phyloP scores from a whole-genome alignment of 345 rosid species.

The Moringa oleifera region DNA sequence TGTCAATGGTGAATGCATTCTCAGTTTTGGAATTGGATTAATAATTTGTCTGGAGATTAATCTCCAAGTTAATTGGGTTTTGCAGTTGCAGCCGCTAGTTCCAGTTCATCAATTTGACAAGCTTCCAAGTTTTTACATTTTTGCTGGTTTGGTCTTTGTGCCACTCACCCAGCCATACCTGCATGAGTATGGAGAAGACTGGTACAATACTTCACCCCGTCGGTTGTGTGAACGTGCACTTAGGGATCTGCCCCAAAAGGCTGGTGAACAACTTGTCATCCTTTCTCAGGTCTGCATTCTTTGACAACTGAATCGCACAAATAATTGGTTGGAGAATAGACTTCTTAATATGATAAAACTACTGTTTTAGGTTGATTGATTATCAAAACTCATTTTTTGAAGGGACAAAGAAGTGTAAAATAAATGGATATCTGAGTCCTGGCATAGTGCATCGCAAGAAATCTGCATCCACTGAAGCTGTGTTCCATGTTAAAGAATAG shows the following conservation, averaged over 20 bases:
- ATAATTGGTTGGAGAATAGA: background rate
- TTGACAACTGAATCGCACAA: background rate
- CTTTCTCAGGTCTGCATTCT: conserved; percentile 68
- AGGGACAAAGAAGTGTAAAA: background rate
- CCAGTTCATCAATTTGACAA: conserved; percentile 86
- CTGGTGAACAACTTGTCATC: conserved; percentile 77
- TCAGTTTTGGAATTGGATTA: background rate
- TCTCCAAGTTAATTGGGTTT: conserved; percentile 8
- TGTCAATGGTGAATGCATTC: background rate
- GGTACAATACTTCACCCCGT: conserved; percentile 86
- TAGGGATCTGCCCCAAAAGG: conserved; percentile 61
- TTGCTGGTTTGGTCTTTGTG: conserved; percentile 83
- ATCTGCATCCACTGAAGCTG: background rate
- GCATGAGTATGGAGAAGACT: conserved; percentile 90
- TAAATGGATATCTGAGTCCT: background rate
- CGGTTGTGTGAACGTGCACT: conserved; percentile 73
- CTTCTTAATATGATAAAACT: background rate
- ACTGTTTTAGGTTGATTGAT: background rate
- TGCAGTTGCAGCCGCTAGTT: conserved; percentile 81
- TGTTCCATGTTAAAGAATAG: background rate
- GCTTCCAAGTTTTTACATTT: conserved; percentile 88
- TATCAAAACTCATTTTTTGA: background rate
- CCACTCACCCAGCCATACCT: conserved; percentile 90
- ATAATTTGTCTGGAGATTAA: background rate
- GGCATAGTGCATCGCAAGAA: background rate